Evolutionary conservation across 352 stramenopile species (phyloP).

Genomic region (Phytophthora pini): DNA sequence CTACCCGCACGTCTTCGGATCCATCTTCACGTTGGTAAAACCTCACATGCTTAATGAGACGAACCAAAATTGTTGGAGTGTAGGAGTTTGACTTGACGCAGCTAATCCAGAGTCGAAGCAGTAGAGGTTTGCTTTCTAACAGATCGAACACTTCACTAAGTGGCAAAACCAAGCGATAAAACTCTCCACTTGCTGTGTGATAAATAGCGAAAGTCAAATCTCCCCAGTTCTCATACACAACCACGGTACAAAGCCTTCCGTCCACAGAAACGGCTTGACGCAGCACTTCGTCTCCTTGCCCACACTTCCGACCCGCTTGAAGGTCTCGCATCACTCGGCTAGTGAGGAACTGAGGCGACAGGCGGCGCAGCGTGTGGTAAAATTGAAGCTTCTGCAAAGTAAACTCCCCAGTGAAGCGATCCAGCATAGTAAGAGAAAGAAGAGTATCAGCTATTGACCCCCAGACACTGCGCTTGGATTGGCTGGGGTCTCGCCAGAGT

Average conservation of each 20-base stretch:
- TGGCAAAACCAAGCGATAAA: constrained; percentile 39
- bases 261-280: constrained; percentile 59
- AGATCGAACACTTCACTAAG: constrained; percentile 47
- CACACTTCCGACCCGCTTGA: constrained; percentile 60
- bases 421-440: constrained; percentile 65
- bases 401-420: constrained; percentile 75
- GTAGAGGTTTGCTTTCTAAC: constrained; percentile 44
- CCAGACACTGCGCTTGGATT: constrained; percentile 21
- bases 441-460: constrained; percentile 51
- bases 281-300: constrained; percentile 72
- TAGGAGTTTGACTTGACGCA: constrained; percentile 83
- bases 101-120: constrained; percentile 68
- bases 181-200: constrained; percentile 41
- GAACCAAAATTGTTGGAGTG: constrained; percentile 41
- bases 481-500: constrained; percentile 19
- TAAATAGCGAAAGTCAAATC: constrained; percentile 69
- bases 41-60: constrained; percentile 49
- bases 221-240: constrained; percentile 84
- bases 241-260: constrained; percentile 54
- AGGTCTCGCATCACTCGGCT: constrained; percentile 74
- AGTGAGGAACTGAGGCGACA: constrained; percentile 57
- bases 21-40: constrained; percentile 26
- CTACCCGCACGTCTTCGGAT: constrained; percentile 24
- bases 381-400: constrained; percentile 75
- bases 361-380: constrained; percentile 62